These are phyloP conservation scores for Hypoxylon sp. DNA, from an alignment of 2,329 filamentous ascomycete genomes.

Conservation along the genomic window DNA sequence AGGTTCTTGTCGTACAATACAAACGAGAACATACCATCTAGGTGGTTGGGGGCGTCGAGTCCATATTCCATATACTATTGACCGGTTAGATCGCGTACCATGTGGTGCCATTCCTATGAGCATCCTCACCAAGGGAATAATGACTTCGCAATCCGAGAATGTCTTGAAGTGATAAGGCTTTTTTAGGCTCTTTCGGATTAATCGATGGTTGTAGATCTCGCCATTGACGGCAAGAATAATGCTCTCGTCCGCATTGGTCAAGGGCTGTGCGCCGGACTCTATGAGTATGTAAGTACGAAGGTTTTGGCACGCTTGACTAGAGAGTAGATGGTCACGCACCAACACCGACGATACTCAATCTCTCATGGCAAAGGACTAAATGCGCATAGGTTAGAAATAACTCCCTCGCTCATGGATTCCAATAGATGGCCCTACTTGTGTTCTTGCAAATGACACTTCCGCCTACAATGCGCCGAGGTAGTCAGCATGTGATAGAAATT, in stretches of 20 bases:
- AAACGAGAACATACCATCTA: constrained; percentile 99
- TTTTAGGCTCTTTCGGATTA: constrained; percentile 89
- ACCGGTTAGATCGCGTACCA: constrained; percentile 27
- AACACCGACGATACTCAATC: constrained; percentile 96
- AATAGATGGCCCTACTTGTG: constrained; percentile 79
- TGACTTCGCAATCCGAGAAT: constrained; percentile 97
- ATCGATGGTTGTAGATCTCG: constrained; percentile 99
- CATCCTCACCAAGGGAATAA: constrained; percentile 88
- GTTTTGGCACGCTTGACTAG: constrained; percentile 22
- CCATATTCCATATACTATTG: constrained; percentile 90
- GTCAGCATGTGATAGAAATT: constrained; percentile 44
- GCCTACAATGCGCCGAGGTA: constrained; percentile 65
- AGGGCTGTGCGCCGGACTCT: constrained; percentile 96
- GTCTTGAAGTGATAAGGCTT: constrained; percentile 97
- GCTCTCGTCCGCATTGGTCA: constrained; percentile 90
- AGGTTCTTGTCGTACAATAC: constrained; percentile 96
- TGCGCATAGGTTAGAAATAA: constrained; percentile 51
- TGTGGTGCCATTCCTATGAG: neutral
- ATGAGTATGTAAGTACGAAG: constrained; percentile 45
- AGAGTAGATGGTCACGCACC: constrained; percentile 69
- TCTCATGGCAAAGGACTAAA: constrained; percentile 93
- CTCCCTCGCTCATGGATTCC: neutral
- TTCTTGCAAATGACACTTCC: constrained; percentile 91
- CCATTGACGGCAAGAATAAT: constrained; percentile 97
- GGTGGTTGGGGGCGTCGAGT: constrained; percentile 89